Percentiles rank a stretch among this genome's conserved stretches.
These are phyloP conservation scores for Tuber microsphaerosporum DNA, from an alignment of 495 filamentous ascomycete genomes.

Conservation along the genomic window DNA sequence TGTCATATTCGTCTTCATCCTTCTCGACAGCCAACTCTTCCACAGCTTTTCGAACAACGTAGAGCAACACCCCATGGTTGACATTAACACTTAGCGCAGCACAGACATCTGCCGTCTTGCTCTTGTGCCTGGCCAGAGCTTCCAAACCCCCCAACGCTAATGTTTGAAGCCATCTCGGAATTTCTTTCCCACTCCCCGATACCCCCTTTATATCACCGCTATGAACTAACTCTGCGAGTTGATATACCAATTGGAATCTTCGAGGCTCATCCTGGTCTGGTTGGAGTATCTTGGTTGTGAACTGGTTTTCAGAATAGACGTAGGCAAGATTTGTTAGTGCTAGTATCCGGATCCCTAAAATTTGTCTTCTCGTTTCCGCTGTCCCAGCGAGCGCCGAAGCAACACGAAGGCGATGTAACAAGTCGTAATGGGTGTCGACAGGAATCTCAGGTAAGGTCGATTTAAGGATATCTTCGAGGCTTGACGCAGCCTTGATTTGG, in stretches of 20 bases:
- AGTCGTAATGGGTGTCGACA: constrained; percentile 67
- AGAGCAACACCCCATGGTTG: constrained; percentile 93
- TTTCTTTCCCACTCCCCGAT: constrained; percentile 37
- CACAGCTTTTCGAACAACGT: constrained; percentile 81
- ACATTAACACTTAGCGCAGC: constrained; percentile 84
- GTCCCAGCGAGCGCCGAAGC: constrained; percentile 68
- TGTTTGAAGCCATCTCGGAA: constrained; percentile 72
- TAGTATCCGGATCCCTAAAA: constrained; percentile 71
- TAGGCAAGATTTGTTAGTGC: constrained; percentile 90
- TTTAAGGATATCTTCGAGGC: constrained; percentile 61
- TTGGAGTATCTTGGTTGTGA: constrained; percentile 75
- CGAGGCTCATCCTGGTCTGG: constrained; percentile 87
- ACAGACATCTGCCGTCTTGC: constrained; percentile 70
- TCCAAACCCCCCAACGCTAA: constrained; percentile 73
- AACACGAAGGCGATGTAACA: constrained; percentile 73
- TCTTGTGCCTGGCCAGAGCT: constrained; percentile 68
- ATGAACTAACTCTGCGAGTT: constrained; percentile 84
- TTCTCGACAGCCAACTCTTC: constrained; percentile 62
- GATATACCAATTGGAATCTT: constrained; percentile 80
- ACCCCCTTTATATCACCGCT: constrained; percentile 56
- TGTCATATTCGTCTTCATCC: constrained; percentile 52
- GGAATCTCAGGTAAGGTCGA: constrained; percentile 61
- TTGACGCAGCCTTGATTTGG: constrained; percentile 51
- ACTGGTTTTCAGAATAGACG: constrained; percentile 68
- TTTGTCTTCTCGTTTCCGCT: constrained; percentile 59